These are phyloP conservation scores for Blastocystis sp. DNA, from an alignment of 352 stramenopile genomes.

Conservation along the genomic window DNA sequence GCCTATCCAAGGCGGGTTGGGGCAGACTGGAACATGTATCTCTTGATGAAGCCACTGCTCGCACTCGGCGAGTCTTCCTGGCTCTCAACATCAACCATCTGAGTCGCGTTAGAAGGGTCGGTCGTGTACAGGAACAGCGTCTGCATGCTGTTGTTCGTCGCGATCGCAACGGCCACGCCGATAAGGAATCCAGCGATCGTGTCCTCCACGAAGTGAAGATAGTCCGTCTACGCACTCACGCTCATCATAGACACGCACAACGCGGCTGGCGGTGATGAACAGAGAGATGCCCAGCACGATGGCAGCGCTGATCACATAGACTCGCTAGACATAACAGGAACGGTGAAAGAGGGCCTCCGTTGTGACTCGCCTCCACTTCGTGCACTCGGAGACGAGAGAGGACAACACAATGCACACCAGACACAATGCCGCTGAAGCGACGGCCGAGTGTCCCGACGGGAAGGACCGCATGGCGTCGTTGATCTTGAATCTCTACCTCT, in stretches of 20 bases:
- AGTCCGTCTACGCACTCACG: conserved; percentile 23
- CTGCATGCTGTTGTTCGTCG: conserved; percentile 31
- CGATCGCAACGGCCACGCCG: conserved; percentile 2
- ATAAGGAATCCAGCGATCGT: conserved; percentile 35
- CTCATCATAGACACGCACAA: not conserved
- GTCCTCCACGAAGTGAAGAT: conserved; percentile 34
- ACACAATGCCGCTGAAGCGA: not conserved
- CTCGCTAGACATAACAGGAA: not conserved
- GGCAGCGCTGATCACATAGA: not conserved
- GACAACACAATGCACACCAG: not conserved
- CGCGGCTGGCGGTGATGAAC: conserved; percentile 8
- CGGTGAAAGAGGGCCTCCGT: not conserved
- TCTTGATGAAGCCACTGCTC: not conserved
- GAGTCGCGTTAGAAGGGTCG: not conserved
- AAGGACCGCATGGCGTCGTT: conserved; percentile 56
- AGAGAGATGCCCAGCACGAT: not conserved
- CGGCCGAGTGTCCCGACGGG: conserved; percentile 36
- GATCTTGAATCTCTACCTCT: conserved; percentile 3
- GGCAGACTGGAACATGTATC: not conserved
- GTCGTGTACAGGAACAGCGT: not conserved
- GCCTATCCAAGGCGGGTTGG: too few species aligned
- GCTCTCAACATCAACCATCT: not conserved
- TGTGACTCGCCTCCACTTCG: not conserved
- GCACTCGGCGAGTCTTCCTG: not conserved
- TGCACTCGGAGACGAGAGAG: not conserved